Conservation (phyloP, 805 yeast species). For the Saccharomycopsis capsularis region DNA sequence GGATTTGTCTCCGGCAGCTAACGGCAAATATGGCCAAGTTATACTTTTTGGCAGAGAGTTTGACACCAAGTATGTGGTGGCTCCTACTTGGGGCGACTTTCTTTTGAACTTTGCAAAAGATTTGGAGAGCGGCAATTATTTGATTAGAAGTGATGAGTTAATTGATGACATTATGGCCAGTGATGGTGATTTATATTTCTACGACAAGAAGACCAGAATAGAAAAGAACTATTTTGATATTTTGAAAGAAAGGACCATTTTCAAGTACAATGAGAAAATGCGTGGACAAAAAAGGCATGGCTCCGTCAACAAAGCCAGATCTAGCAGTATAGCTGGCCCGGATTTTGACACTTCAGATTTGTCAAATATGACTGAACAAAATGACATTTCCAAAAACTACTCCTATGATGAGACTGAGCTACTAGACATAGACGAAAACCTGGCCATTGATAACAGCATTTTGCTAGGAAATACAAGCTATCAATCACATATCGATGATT, state of each 20-base stretch:
- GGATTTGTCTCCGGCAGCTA: constrained; percentile 76
- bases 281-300: not conserved
- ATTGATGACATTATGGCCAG: constrained; percentile 62
- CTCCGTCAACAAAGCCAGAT: too few relatives aligned
- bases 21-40: constrained; percentile 84
- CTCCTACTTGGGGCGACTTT: constrained; percentile 87
- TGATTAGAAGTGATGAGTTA: constrained; percentile 49
- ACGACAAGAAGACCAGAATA: constrained; percentile 8
- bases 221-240: constrained; percentile 20
- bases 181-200: constrained; percentile 18
- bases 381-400: not conserved
- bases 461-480: constrained; percentile 18
- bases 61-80: constrained; percentile 81
- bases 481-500: not conserved
- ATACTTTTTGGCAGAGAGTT: constrained; percentile 91
- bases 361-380: not conserved
- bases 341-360: not conserved
- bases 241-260: constrained; percentile 10
- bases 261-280: constrained; percentile 5
- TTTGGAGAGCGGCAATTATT: constrained; percentile 75
- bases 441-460: constrained; percentile 7
- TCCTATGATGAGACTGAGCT: not conserved
- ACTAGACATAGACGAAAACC: not conserved
- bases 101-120: constrained; percentile 78
- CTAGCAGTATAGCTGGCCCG: too few relatives aligned